phyloP scores from a whole-genome alignment of 768 basidiomycete genomes.

The Candolleomyces efflorescens region DNA sequence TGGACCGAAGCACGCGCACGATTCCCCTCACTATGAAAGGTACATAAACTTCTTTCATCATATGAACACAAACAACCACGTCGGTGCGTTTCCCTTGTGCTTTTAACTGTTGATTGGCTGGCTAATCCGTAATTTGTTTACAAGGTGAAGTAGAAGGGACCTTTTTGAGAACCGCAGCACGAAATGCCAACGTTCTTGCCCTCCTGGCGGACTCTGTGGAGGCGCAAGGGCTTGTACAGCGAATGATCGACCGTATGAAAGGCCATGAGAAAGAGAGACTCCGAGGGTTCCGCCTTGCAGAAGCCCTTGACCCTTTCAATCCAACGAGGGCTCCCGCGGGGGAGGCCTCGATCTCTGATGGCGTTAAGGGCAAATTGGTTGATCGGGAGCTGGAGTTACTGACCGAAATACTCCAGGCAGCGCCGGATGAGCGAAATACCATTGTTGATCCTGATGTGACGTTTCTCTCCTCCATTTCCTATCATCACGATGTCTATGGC shows the following conservation, averaged over 20 bases:
- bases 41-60: conserved; percentile 22
- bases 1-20: conserved; percentile 23
- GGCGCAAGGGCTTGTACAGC: not conserved
- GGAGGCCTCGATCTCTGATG: not conserved
- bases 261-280: not conserved
- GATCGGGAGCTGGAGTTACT: not conserved
- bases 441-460: not conserved
- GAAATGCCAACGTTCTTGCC: not conserved
- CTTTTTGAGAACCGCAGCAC: not conserved
- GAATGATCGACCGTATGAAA: not conserved
- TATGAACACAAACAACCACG: conserved; percentile 18
- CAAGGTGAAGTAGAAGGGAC: not conserved
- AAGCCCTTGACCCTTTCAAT: not conserved
- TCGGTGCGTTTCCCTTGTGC: conserved; percentile 6
- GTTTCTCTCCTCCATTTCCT: not conserved
- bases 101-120: no score
- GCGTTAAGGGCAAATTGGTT: not conserved
- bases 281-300: not conserved
- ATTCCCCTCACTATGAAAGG: conserved; percentile 23
- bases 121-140: no score
- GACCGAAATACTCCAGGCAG: not conserved
- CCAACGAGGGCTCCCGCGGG: not conserved
- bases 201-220: not conserved
- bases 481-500: no score
- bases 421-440: not conserved